These are phyloP conservation scores for Metschnikowia peoriensis DNA, from an alignment of 805 yeast species.

Conservation along the genomic window DNA sequence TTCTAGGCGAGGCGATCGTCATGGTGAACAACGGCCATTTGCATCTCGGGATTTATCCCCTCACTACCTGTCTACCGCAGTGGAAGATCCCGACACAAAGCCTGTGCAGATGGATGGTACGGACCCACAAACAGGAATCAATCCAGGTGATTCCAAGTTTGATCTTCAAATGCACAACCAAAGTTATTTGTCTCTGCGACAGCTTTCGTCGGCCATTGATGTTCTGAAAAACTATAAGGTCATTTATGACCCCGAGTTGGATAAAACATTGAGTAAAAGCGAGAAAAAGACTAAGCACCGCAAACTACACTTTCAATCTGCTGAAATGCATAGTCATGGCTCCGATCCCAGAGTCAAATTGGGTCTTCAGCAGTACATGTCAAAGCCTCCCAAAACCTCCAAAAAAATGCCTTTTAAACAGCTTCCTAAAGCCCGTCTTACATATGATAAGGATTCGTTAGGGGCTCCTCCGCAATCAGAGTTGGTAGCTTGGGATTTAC, in stretches of 20 bases:
- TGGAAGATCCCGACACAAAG: conserved; percentile 1
- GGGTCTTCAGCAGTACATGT: conserved; percentile 27
- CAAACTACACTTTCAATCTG: conserved; percentile 42
- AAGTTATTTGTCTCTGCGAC: conserved; percentile 12
- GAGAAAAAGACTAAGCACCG: conserved; percentile 33
- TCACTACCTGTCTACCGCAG: neutral
- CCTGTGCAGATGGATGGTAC: conserved; percentile 26
- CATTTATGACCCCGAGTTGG: conserved; percentile 49
- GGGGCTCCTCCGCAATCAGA: conserved; percentile 75
- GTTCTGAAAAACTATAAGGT: conserved; percentile 40
- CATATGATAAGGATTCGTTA: conserved; percentile 67
- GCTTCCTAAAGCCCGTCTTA: conserved; percentile 41
- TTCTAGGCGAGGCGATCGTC: neutral
- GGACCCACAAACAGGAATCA: conserved; percentile 31
- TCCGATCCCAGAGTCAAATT: conserved; percentile 43
- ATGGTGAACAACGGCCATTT: neutral
- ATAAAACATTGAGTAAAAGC: conserved; percentile 29
- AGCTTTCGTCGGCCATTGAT: conserved; percentile 10
- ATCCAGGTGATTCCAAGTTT: conserved; percentile 30
- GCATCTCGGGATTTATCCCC: neutral
- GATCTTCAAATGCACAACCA: conserved; percentile 30
- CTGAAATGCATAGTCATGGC: conserved; percentile 17
- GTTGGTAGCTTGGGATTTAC: conserved; percentile 66
- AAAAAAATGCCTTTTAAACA: conserved; percentile 44
- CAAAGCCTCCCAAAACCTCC: conserved; percentile 37